Evolutionary conservation across 192 early-diverging fungal genomes (phyloP).

Genomic region (Coemansia sp.): DNA sequence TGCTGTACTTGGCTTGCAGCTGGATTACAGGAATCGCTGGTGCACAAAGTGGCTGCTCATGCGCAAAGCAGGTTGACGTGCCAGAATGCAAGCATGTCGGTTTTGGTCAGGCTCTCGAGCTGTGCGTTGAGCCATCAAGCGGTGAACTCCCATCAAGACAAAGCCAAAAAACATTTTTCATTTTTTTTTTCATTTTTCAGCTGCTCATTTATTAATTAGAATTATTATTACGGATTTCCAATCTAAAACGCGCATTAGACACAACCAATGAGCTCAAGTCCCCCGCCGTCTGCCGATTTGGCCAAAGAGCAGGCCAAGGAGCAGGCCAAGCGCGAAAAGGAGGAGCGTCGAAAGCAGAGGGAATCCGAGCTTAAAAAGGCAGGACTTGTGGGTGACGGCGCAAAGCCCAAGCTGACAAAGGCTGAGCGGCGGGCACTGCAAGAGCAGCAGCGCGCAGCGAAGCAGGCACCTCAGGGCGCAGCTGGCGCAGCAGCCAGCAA

Average conservation of each 20-base stretch:
- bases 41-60: constrained; percentile 5
- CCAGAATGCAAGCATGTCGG: no score
- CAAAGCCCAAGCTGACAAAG: constrained; percentile 78
- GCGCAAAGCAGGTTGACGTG: not conserved
- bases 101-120: no score
- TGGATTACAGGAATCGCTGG: not conserved
- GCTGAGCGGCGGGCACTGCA: constrained; percentile 86
- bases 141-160: no score
- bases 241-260: no score
- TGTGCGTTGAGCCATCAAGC: no score
- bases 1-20: constrained; percentile 1
- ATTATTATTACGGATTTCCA: no score
- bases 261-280: constrained; percentile 17
- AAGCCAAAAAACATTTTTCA: no score
- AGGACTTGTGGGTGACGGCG: constrained; percentile 25
- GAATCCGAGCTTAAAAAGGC: constrained; percentile 33
- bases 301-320: constrained; percentile 14
- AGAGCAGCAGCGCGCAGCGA: constrained; percentile 81
- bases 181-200: no score
- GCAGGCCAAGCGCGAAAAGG: constrained; percentile 25
- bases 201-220: no score
- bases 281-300: constrained; percentile 8
- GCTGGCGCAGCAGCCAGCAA: constrained; percentile 9
- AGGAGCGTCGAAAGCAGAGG: constrained; percentile 40
- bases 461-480: constrained; percentile 45